These are phyloP conservation scores for Suhomyces bribrorum DNA, from an alignment of 1,139 yeast genomes.

Conservation along the genomic window DNA sequence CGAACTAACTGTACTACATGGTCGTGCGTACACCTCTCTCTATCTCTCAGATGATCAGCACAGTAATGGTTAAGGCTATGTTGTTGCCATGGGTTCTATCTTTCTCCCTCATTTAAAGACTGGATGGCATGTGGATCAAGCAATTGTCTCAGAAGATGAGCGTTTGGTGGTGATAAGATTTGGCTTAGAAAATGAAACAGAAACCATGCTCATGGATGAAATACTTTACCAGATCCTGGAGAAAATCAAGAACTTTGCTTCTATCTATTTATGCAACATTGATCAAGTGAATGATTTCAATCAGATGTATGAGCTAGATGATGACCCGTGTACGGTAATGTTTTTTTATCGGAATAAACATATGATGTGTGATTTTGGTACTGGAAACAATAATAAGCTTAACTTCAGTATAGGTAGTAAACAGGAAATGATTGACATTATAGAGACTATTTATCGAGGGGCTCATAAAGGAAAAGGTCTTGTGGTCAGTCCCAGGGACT, in stretches of 20 bases:
- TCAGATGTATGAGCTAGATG: conserved; percentile 87
- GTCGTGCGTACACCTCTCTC: no score
- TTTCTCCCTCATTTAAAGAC: conserved; percentile 83
- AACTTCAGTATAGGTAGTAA: conserved; percentile 76
- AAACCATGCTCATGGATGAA: conserved; percentile 92
- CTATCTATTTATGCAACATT: conserved; percentile 82
- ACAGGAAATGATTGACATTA: conserved; percentile 87
- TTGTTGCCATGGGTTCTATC: conserved; percentile 75
- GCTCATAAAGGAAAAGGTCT: conserved; percentile 92
- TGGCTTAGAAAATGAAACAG: conserved; percentile 75
- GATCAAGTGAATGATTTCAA: conserved; percentile 91
- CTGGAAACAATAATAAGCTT: conserved; percentile 94
- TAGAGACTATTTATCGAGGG: conserved; percentile 88
- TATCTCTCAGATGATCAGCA: no score
- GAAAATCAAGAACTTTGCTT: conserved; percentile 85
- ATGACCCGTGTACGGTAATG: conserved; percentile 83
- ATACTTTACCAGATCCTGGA: conserved; percentile 76
- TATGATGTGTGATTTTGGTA: conserved; percentile 98
- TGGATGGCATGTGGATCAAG: conserved; percentile 97
- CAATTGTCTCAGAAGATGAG: conserved; percentile 82
- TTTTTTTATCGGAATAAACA: conserved; percentile 92
- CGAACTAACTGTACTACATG: no score
- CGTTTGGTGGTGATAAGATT: conserved; percentile 84
- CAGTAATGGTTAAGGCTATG: no score
- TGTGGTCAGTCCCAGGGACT: conserved; percentile 79